Percentiles rank a stretch among this genome's conserved stretches.
phyloP scores from a whole-genome alignment of 73 alveolate species.

The Tetrahymena borealis region DNA sequence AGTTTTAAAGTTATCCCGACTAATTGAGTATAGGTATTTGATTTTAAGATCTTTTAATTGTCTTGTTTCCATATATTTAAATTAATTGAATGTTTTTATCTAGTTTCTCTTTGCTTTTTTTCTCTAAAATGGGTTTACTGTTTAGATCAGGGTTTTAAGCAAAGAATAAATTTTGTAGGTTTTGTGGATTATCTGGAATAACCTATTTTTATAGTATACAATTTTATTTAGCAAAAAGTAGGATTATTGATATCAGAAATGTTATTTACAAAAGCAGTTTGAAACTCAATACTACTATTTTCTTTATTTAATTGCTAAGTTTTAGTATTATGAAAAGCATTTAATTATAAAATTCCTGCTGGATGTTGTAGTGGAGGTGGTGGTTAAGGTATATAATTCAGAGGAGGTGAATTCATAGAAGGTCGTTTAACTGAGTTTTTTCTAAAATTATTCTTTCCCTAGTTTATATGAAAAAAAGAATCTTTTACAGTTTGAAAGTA shows the following conservation, averaged over 20 bases:
- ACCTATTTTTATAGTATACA: neutral
- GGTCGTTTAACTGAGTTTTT: neutral
- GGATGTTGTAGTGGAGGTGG: too few relatives aligned
- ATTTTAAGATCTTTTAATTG: neutral
- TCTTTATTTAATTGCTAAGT: neutral
- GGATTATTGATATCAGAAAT: neutral
- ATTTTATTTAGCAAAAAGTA: neutral
- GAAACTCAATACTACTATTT: neutral
- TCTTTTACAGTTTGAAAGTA: neutral
- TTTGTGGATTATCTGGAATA: neutral
- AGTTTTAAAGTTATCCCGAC: neutral
- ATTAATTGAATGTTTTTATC: neutral
- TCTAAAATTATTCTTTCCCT: neutral
- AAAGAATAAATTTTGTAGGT: neutral
- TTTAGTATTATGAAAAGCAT: neutral
- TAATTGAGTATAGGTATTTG: neutral
- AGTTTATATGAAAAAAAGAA: too few relatives aligned
- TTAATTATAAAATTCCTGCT: too few relatives aligned
- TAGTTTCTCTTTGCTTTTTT: neutral
- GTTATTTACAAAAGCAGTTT: neutral
- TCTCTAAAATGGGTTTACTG: neutral
- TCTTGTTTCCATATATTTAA: neutral
- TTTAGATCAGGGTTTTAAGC: neutral
- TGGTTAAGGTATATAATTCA: neutral
- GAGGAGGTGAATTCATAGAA: neutral